phyloP scores from a whole-genome alignment of 2,329 filamentous ascomycete genomes.

The Pseudogymnoascus sp. region DNA sequence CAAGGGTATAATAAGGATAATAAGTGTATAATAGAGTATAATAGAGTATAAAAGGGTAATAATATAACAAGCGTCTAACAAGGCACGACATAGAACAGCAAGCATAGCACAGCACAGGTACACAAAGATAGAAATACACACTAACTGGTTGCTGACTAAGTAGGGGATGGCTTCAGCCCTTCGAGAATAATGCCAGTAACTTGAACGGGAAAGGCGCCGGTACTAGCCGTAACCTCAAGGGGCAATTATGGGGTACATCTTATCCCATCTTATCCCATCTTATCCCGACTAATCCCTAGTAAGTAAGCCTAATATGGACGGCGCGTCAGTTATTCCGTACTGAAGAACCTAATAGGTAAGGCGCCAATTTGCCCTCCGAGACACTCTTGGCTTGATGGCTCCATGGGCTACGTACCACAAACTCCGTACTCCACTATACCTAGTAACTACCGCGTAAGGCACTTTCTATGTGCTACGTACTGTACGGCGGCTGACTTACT shows the following conservation, averaged over 20 bases:
- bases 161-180: neutral
- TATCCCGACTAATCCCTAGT: neutral
- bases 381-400: neutral
- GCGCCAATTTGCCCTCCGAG: neutral
- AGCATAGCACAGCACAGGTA: neutral
- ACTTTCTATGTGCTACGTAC: neutral
- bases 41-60: neutral
- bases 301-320: neutral
- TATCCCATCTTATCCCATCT: neutral
- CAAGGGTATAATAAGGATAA: neutral
- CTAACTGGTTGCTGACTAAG: neutral
- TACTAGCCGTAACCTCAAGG: constrained; percentile 1
- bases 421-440: neutral
- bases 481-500: neutral
- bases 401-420: neutral
- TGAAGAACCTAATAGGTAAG: neutral
- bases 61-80: neutral
- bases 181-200: neutral
- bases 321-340: neutral
- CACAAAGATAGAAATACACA: neutral
- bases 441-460: neutral
- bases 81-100: neutral
- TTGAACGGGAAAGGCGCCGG: neutral
- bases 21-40: neutral
- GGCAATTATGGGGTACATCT: neutral